Base-by-base conservation (phyloP, 352 stramenopile genomes). In the Hyphochytrium catenoides region DNA sequence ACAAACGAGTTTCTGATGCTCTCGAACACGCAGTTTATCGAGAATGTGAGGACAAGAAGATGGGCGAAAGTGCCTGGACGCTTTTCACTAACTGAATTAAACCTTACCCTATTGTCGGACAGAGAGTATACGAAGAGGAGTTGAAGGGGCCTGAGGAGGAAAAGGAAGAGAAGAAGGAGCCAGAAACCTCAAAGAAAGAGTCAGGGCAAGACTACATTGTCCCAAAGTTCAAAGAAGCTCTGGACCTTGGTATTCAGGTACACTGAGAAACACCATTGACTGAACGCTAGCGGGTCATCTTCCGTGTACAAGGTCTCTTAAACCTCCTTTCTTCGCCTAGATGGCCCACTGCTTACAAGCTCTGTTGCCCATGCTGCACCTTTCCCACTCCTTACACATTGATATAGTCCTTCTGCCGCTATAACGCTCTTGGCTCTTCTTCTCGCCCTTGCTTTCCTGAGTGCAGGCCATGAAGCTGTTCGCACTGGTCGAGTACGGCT, bases 1-100 rank as follows among this genome's bases (percentile, higher is more conserved):
- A 74, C 82, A 42, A 84, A 81, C 48, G 51, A 75, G 54, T 84
- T 84, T 43, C 56, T 84, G 11, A 64, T 78, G 66, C 54, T 81
- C 14, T 73, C 52, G 8, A 75, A 84, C 47, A 84, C 62, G 39
- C 70, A 84, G 51, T 84, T 84, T 41, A 76, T 84, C 27, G 70
- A 84, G 44, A 82, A 82, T 46, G 28, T 82, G 82, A 48, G 70
- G 82, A 46, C 66, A 82, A 29, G 67, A 82, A 30, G 67, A 81
- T 38, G 66, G 78, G 8, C 23, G 27, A 2, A 16, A n/a, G n/a
- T n/a, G n/a, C n/a, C n/a, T n/a, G n/a, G n/a, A n/a, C n/a, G n/a
- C n/a, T n/a, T n/a, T n/a, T n/a, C n/a, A n/a, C n/a, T n/a, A 46
- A 33, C 2, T 29, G 21, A 0, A 37, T 17, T 8, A 37, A 51